Evolutionary conservation across 495 filamentous ascomycete genomes (phyloP).

Genomic region (Neurospora terricola): DNA sequence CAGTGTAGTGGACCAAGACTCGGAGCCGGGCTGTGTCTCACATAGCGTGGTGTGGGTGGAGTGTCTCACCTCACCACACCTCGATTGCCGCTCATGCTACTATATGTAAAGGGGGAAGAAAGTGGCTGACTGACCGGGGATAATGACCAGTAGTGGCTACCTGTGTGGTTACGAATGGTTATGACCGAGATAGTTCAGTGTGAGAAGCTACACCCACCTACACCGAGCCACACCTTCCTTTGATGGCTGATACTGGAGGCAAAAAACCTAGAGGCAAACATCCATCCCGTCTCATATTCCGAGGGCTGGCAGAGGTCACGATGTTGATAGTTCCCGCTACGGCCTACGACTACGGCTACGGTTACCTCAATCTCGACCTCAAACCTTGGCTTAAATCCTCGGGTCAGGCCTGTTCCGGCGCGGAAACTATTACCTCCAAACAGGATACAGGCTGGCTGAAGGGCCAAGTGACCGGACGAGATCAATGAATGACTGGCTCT

Average conservation of each 20-base stretch:
- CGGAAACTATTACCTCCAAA: no score
- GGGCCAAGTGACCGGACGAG: no score
- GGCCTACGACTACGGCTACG: no score
- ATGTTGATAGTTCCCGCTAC: no score
- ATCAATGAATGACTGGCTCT: not conserved
- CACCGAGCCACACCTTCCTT: not conserved
- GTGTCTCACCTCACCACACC: not conserved
- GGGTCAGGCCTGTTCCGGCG: no score
- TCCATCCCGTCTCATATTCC: no score
- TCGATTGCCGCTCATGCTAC: not conserved
- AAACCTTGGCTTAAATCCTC: no score
- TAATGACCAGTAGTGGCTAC: not conserved
- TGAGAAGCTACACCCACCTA: not conserved
- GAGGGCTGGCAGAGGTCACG: no score
- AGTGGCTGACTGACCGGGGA: not conserved
- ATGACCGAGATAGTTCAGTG: not conserved
- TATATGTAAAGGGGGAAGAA: not conserved
- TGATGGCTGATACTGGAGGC: no score
- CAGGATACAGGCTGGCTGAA: no score
- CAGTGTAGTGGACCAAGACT: not conserved
- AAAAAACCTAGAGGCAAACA: no score
- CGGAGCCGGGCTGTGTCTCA: not conserved
- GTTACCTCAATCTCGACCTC: no score
- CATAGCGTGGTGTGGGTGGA: not conserved
- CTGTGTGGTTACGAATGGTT: not conserved